phyloP scores from a whole-genome alignment of 306 rosid species.

The Prunus armeniaca region DNA sequence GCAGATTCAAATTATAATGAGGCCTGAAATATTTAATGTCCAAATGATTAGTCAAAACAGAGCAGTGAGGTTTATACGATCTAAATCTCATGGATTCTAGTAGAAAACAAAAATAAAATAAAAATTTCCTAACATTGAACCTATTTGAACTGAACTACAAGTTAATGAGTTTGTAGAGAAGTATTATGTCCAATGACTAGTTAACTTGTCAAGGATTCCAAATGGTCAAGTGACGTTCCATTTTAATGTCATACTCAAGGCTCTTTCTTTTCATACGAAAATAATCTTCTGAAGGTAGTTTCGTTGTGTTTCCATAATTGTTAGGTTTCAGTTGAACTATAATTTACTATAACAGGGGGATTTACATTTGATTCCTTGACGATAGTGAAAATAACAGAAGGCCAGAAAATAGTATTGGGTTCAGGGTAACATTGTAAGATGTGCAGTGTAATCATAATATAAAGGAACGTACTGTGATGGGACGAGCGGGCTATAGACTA shows the following conservation, averaged over 20 bases:
- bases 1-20: conserved; percentile 83
- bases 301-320: not conserved
- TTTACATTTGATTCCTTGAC: not conserved
- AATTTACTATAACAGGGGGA: not conserved
- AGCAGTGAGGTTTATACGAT: not conserved
- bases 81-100: conserved; percentile 3
- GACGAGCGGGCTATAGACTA: conserved; percentile 85
- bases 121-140: not conserved
- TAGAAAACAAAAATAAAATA: not conserved
- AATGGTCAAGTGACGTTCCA: not conserved
- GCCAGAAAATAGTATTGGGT: not conserved
- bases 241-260: too few species aligned
- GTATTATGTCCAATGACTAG: not conserved
- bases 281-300: not conserved
- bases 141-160: not conserved
- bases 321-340: not conserved
- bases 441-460: not conserved
- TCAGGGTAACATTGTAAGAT: not conserved
- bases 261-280: not conserved
- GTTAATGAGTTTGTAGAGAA: not conserved
- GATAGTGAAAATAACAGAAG: not conserved
- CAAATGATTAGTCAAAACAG: conserved; percentile 15
- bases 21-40: conserved; percentile 64
- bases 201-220: not conserved
- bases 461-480: conserved; percentile 75